phyloP scores from a whole-genome alignment of 768 basidiomycete genomes.

The Rhizopogon salebrosus region DNA sequence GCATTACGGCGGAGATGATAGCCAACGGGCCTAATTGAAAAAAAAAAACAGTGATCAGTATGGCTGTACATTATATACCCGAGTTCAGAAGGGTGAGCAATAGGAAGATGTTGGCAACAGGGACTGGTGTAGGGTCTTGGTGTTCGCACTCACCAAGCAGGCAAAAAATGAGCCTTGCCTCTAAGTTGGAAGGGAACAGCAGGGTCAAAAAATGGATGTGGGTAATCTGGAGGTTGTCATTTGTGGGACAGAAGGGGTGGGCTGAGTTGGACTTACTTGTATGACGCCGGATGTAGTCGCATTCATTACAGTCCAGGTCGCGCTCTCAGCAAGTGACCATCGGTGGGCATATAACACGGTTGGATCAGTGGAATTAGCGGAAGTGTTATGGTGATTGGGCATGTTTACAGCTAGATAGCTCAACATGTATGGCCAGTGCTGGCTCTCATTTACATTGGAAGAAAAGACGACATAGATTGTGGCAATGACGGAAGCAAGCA shows the following conservation, averaged over 20 bases:
- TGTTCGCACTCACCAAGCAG: constrained; percentile 59
- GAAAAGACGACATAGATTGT: constrained; percentile 73
- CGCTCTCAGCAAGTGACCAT: constrained; percentile 65
- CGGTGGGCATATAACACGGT: constrained; percentile 15
- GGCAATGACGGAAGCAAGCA: constrained; percentile 73
- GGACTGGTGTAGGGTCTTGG: background rate
- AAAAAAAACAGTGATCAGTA: background rate
- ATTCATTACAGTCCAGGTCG: constrained; percentile 85
- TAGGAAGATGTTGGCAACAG: too few relatives aligned
- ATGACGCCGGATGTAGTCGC: constrained; percentile 79
- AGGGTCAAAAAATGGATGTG: constrained; percentile 97
- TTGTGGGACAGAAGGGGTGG: background rate
- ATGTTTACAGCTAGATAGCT: constrained; percentile 83
- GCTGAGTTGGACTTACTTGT: constrained; percentile 51
- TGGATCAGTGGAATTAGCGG: constrained; percentile 17
- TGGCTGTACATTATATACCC: background rate
- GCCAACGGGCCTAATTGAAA: constrained; percentile 67
- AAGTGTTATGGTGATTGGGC: constrained; percentile 25
- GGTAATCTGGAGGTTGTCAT: constrained; percentile 56
- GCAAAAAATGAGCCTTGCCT: constrained; percentile 79
- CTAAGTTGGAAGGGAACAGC: constrained; percentile 86
- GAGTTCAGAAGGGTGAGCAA: too few relatives aligned
- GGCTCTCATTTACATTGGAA: constrained; percentile 53
- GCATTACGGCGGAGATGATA: constrained; percentile 76
- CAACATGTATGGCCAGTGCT: constrained; percentile 92